Conservation (phyloP, 176 grass and related monocot genomes). For the Saccharum officinarum region DNA sequence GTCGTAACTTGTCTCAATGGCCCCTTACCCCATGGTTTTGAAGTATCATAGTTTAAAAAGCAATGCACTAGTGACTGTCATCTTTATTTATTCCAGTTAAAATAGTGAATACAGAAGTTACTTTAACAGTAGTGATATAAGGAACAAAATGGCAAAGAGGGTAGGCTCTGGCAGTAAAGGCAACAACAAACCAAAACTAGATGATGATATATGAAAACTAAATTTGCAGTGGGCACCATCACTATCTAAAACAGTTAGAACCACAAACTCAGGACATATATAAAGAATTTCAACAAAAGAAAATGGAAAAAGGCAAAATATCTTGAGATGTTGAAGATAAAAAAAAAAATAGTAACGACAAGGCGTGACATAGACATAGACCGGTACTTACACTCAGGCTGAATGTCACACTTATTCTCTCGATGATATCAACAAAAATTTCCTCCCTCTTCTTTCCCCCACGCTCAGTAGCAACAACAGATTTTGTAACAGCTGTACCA, state of each 20-base stretch:
- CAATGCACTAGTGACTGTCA: background rate
- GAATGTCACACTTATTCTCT: conserved; percentile 99
- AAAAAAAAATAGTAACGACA: background rate
- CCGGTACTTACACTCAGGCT: conserved; percentile 85
- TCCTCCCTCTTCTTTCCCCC: conserved; percentile 98
- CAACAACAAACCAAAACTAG: background rate
- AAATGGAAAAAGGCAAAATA: background rate
- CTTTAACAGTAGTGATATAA: background rate
- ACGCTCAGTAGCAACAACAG: conserved; percentile 85
- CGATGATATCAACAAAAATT: conserved; percentile 99
- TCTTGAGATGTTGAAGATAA: background rate
- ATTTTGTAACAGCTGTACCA: conserved; percentile 99
- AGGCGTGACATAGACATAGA: background rate
- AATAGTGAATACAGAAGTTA: background rate
- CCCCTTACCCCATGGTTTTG: background rate
- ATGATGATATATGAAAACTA: conserved; percentile 17
- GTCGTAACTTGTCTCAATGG: background rate
- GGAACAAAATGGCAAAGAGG: background rate
- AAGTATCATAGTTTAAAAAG: background rate
- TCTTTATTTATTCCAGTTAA: background rate
- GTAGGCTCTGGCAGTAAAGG: no score
- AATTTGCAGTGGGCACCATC: background rate
- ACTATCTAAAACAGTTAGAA: background rate
- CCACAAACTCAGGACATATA: background rate
- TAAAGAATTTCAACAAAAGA: background rate